Evolutionary conservation across 345 rosid genomes (phyloP).

Genomic region (Eutrema heterophyllum): DNA sequence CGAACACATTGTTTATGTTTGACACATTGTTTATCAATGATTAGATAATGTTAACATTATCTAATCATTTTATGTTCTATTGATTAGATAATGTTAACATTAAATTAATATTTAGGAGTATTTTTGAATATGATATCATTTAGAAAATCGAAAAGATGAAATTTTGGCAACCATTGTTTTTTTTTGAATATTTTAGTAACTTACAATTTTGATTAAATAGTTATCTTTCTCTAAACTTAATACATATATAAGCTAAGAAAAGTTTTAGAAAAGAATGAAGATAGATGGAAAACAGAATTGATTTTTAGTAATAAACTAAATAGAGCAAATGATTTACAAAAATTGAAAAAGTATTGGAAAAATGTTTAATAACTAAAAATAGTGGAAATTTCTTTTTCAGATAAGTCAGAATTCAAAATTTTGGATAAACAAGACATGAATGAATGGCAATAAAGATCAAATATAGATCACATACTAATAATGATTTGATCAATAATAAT

Average conservation of each 20-base stretch:
- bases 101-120: neutral
- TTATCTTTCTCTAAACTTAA: neutral
- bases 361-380: neutral
- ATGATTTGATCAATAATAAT: conserved; percentile 8
- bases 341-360: neutral
- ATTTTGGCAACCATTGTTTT: neutral
- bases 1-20: no score
- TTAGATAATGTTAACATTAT: no score
- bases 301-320: no score
- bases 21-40: no score
- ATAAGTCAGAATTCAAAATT: neutral
- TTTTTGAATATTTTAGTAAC: neutral
- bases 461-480: neutral
- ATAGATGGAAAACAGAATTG: no score
- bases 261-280: neutral
- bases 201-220: neutral
- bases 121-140: neutral
- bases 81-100: neutral
- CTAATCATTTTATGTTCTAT: neutral
- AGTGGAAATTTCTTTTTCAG: neutral
- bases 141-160: neutral
- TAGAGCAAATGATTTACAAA: neutral
- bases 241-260: neutral
- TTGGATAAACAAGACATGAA: neutral
- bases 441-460: neutral